A percentile compares a stretch with the other conserved stretches of the same genome.
phyloP scores from a whole-genome alignment of 176 grass and related monocot species.

The Oryza meyeriana region DNA sequence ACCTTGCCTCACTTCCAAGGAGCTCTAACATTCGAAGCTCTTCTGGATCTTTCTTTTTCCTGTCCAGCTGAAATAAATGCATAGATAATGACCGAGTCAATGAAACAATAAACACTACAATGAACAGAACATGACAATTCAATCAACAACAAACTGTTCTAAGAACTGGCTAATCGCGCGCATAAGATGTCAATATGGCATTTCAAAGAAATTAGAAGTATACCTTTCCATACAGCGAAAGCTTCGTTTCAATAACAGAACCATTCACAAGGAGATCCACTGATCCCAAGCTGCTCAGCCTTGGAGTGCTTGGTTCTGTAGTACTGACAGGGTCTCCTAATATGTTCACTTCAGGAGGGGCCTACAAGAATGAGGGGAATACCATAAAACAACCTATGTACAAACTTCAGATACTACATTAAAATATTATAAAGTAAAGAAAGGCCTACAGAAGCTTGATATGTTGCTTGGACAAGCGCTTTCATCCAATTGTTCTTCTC shows the following conservation, averaged over 20 bases:
- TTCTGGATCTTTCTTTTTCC: constrained; percentile 49
- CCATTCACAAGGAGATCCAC: constrained; percentile 94
- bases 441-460: constrained; percentile 79
- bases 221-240: constrained; percentile 90
- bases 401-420: not conserved
- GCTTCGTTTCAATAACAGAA: constrained; percentile 81
- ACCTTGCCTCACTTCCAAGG: constrained; percentile 89
- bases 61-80: constrained; percentile 68
- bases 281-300: constrained; percentile 63
- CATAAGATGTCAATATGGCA: not conserved
- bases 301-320: constrained; percentile 53
- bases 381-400: constrained; percentile 11
- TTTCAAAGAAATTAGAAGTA: constrained; percentile 11
- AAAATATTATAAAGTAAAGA: constrained; percentile 31
- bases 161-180: not conserved
- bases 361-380: constrained; percentile 43
- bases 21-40: constrained; percentile 79
- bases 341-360: constrained; percentile 73
- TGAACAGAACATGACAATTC: not conserved
- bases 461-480: constrained; percentile 80
- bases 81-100: constrained; percentile 15
- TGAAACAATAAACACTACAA: constrained; percentile 1
- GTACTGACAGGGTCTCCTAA: constrained; percentile 59
- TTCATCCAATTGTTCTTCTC: constrained; percentile 88
- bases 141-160: not conserved